Evolutionary conservation across 257 asterid species (phyloP).

Genomic region (Verbena officinalis): DNA sequence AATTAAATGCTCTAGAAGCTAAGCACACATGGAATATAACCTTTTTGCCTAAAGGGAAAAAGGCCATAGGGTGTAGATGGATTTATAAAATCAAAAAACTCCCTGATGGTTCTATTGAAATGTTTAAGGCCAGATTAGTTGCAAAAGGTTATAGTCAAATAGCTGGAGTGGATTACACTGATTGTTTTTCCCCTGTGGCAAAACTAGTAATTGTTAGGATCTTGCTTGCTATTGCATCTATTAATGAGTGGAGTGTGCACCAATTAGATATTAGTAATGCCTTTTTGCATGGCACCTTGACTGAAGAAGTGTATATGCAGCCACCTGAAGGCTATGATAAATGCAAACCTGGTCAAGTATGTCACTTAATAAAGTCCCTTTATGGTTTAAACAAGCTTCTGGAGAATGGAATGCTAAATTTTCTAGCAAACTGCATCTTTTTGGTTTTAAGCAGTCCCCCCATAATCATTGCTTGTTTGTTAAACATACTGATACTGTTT

Average conservation of each 20-base stretch:
- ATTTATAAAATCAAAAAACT: too few relatives aligned
- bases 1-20: background rate
- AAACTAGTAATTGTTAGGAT: background rate
- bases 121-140: background rate
- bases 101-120: background rate
- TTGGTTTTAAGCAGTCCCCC: background rate
- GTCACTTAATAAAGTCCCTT: background rate
- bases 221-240: background rate
- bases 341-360: background rate
- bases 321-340: background rate
- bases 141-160: background rate
- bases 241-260: background rate
- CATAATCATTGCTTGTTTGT: background rate
- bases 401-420: background rate
- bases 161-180: background rate
- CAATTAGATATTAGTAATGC: too few relatives aligned
- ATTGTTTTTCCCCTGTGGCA: too few relatives aligned
- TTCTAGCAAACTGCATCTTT: too few relatives aligned
- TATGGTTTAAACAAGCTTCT: background rate
- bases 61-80: background rate
- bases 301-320: background rate
- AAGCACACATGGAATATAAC: background rate
- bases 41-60: background rate
- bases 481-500: too few relatives aligned
- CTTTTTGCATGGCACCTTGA: background rate